Conservation (phyloP, 129 eudicot genomes). For the Chrysanthemum seticuspe region DNA sequence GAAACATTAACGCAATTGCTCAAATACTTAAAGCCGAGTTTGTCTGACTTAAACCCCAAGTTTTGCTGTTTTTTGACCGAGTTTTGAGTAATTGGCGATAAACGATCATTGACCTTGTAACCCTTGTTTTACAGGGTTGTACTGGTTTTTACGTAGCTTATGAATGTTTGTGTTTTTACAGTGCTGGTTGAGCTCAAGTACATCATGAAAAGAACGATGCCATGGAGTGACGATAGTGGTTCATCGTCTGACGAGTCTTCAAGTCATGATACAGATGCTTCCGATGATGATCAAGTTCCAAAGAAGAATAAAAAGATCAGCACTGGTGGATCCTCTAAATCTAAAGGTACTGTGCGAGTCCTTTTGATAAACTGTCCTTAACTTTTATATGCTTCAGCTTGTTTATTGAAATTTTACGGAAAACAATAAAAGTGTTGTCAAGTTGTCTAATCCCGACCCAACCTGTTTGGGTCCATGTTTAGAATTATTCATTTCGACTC, state of each 20-base stretch:
- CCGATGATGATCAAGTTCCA: conserved; percentile 40
- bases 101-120: background rate
- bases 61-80: no score
- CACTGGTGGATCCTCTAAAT: conserved; percentile 38
- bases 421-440: no score
- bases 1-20: no score
- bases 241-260: conserved; percentile 65
- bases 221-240: conserved; percentile 57
- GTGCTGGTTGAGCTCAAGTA: background rate
- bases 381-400: no score
- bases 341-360: conserved; percentile 39
- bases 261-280: conserved; percentile 46
- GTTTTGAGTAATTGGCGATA: conserved; percentile 1
- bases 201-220: conserved; percentile 63
- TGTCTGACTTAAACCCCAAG: no score
- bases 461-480: no score
- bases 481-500: no score
- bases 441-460: no score
- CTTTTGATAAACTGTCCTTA: no score
- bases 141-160: background rate
- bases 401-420: no score
- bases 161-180: conserved; percentile 5
- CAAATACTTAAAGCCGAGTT: no score
- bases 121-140: conserved; percentile 18
- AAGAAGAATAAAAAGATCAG: conserved; percentile 28